Evolutionary conservation across 768 basidiomycete genomes (phyloP), one percentile per base, ranked within the genome.

Genomic region (Rhodotorula sphaerocarpa): DNA sequence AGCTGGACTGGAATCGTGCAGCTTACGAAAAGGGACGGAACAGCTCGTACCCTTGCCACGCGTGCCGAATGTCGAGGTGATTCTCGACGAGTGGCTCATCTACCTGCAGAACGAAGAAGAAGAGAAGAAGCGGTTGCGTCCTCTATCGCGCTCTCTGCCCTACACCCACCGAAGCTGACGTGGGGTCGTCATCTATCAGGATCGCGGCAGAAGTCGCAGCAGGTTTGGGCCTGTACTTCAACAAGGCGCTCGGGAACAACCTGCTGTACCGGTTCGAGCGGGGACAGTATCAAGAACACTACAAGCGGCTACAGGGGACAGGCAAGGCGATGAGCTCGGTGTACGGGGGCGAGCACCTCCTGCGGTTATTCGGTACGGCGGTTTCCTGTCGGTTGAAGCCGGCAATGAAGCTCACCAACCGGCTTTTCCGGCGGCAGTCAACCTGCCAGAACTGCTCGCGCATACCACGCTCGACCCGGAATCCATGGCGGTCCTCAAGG

Each of bases 211-310:
- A 90, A 7, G 84, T 95, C 59, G 78, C 89, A 46, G 83, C 87
- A 3, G 93, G 93, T 2, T 79, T 97, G 16, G 82, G 84, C 53
- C 81, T 87, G 48, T 97, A 99, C 78, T 99, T 99, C 73, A 90
- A 99, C 75, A 86, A 88, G 36, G 85, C 90, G 0, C 81, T 79
- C 15, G 78, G 93, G 7, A 83, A 86, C 59, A 91, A 88, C 75
- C 81, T 99, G 31, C 80, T 97, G 6, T 99, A 97, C 73, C 85
- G 90, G 25, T 91, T 93, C 69, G 93, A 99, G 75, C 82, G 93
- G n/a, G 83, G 84, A 10, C 92, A 97, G 74, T 96, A 93, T 66
- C 84, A 86, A 9, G 83, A 86, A 51, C 81, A 88, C 28, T 82
- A 87, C 47, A 84, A 85, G 71, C 75, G 76, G 65, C 67, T 82